These are phyloP conservation scores for Saccharomycopsis oosterbeekiorum DNA, from an alignment of 805 yeast genomes.

Conservation along the genomic window DNA sequence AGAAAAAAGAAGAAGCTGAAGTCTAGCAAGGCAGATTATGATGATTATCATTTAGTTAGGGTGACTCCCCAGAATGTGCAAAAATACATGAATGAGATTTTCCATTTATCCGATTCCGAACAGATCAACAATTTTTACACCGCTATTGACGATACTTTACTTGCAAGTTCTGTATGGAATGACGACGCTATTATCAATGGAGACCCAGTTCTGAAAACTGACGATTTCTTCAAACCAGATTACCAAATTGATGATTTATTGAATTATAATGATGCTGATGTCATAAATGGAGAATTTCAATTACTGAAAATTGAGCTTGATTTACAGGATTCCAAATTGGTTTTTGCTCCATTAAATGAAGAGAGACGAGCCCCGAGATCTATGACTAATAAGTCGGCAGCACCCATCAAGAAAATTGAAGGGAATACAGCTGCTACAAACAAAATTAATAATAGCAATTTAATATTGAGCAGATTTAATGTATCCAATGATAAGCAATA, in stretches of 20 bases:
- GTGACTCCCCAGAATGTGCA: neutral
- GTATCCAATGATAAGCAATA: conserved; percentile 85
- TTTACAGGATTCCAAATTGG: conserved; percentile 76
- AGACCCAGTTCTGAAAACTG: neutral
- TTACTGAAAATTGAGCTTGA: conserved; percentile 42
- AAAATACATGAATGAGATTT: neutral
- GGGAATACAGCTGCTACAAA: neutral
- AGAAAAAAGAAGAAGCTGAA: conserved; percentile 18
- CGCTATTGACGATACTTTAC: neutral
- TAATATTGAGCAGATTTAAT: conserved; percentile 53
- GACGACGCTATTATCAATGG: conserved; percentile 1
- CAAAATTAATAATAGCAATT: conserved; percentile 15
- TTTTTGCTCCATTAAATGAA: conserved; percentile 35
- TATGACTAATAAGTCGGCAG: conserved; percentile 31
- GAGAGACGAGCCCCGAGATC: conserved; percentile 9
- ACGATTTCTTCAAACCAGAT: neutral
- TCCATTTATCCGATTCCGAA: neutral
- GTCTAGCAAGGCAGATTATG: conserved; percentile 22
- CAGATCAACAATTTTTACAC: neutral
- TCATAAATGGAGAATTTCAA: neutral
- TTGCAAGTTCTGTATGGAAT: neutral
- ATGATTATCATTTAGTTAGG: conserved; percentile 31
- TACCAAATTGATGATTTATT: neutral
- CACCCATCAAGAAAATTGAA: conserved; percentile 38
- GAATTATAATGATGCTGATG: neutral